phyloP scores from a whole-genome alignment of 2,329 filamentous ascomycete genomes.

The Colletotrichum abscissum region DNA sequence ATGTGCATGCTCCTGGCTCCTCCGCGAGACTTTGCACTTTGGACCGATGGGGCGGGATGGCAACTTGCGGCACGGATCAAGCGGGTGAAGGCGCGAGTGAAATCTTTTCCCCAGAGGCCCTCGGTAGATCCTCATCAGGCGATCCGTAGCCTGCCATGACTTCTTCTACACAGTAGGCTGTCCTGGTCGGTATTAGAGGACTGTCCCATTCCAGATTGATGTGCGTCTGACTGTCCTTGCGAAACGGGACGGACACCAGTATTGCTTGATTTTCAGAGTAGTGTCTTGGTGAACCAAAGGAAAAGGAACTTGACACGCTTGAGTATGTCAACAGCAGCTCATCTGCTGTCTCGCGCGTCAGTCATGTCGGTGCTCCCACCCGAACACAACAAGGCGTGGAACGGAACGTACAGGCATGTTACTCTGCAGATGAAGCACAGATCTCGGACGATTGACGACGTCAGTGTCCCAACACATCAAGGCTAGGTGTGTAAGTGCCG shows the following conservation, averaged over 20 bases:
- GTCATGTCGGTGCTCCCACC: constrained; percentile 4
- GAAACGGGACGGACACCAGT: background rate
- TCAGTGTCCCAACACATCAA: background rate
- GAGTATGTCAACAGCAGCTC: background rate
- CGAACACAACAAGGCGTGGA: background rate
- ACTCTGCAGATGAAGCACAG: background rate
- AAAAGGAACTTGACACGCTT: constrained; percentile 5
- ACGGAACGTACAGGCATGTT: background rate
- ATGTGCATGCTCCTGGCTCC: background rate
- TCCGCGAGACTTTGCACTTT: background rate
- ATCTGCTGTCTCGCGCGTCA: background rate
- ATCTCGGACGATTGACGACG: background rate
- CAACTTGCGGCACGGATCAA: constrained; percentile 24
- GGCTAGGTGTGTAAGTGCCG: background rate
- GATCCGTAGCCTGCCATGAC: background rate
- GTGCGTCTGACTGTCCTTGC: constrained; percentile 3
- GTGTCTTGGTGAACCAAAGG: background rate
- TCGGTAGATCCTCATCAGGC: constrained; percentile 26
- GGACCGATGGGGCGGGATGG: constrained; percentile 10
- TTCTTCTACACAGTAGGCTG: background rate
- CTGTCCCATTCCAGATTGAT: constrained; percentile 7
- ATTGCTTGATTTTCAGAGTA: too few relatives aligned
- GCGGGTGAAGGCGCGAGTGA: constrained; percentile 17
- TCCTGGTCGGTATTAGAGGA: constrained; percentile 5
- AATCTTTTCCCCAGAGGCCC: constrained; percentile 2